Conservation (phyloP, 768 basidiomycete genomes). For the Chalciporus chontae region DNA sequence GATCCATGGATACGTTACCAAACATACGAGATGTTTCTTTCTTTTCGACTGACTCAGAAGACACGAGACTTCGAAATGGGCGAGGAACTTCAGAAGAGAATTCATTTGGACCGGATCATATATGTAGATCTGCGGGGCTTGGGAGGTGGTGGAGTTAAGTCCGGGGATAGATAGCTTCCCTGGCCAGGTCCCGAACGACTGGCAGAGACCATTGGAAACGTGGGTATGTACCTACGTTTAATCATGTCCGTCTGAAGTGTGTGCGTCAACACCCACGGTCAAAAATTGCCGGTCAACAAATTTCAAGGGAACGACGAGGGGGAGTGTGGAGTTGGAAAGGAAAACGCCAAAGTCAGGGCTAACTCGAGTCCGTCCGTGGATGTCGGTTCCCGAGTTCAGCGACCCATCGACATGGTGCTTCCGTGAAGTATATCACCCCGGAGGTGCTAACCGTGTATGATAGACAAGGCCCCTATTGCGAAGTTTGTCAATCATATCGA, state of each 20-base stretch:
- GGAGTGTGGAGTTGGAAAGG: no score
- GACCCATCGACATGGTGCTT: no score
- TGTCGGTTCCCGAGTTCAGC: no score
- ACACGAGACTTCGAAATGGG: neutral
- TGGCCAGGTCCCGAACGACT: no score
- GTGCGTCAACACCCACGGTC: neutral
- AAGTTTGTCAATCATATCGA: no score
- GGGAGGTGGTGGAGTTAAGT: neutral
- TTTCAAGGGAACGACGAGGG: neutral
- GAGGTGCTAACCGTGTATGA: no score
- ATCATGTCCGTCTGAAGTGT: no score
- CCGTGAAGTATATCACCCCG: no score
- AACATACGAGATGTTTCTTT: neutral
- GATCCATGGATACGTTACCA: slow-evolving; percentile 14
- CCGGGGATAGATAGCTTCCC: neutral
- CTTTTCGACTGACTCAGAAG: neutral
- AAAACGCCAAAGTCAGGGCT: no score
- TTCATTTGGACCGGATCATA: neutral
- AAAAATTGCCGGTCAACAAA: neutral
- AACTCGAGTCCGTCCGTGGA: neutral
- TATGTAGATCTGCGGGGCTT: neutral
- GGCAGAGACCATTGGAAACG: no score
- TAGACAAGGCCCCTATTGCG: no score
- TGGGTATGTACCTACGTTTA: no score
- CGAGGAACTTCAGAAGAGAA: neutral